Percentiles rank a stretch among this genome's conserved stretches.
phyloP scores from a whole-genome alignment of 805 yeast genomes.

The Candida sithepensis region DNA sequence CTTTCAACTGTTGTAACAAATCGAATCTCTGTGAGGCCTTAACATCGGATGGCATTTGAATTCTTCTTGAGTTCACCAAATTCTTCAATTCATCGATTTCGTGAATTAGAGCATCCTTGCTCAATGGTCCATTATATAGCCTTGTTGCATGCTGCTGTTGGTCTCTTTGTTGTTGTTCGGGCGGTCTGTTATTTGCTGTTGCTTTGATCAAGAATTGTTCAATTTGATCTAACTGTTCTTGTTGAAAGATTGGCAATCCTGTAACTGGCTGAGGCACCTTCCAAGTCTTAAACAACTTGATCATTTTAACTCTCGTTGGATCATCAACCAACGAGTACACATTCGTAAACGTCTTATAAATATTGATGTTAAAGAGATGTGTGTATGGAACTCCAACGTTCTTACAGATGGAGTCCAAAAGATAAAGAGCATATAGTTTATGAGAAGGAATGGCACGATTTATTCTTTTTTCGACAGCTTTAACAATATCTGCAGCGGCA shows the following conservation, averaged over 20 bases:
- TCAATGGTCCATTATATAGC: constrained; percentile 7
- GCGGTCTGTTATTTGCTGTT: constrained; percentile 37
- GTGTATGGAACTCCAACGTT: constrained; percentile 89
- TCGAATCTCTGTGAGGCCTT: constrained; percentile 42
- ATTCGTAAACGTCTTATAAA: constrained; percentile 67
- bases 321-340: constrained; percentile 81
- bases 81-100: constrained; percentile 38
- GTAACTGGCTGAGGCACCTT: constrained; percentile 58
- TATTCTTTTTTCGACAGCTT: constrained; percentile 72
- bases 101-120: constrained; percentile 21
- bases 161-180: constrained; percentile 7
- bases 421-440: constrained; percentile 78
- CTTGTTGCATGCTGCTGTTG: background rate
- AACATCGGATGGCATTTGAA: constrained; percentile 32
- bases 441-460: constrained; percentile 76
- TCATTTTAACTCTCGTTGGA: constrained; percentile 65
- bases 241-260: constrained; percentile 69
- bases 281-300: constrained; percentile 86
- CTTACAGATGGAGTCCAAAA: constrained; percentile 88
- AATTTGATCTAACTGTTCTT: constrained; percentile 63
- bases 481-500: constrained; percentile 72
- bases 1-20: constrained; percentile 42
- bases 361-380: constrained; percentile 64
- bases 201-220: constrained; percentile 69
- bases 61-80: constrained; percentile 39